Base-by-base conservation (phyloP, 345 rosid genomes). In the Eucalyptus melliodora region DNA sequence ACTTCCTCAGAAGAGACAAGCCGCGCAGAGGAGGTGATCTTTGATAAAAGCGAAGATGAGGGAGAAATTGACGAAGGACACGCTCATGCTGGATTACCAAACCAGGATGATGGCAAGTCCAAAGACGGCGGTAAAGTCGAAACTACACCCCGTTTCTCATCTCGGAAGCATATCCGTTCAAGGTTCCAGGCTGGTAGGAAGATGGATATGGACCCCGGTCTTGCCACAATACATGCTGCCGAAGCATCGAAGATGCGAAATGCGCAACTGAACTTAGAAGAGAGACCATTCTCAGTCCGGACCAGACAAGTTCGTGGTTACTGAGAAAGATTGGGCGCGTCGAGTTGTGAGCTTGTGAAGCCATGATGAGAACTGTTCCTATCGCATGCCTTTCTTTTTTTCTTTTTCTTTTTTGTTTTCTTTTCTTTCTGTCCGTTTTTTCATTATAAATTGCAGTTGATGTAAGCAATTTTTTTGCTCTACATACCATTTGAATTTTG, bases 261-360 rank as follows among this genome's bases (percentile, higher is more conserved):
- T 72, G 27, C 13, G 6, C 77, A n/a, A 16, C 17, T 65, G 77
- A 65, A 65, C 92, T 91, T 89, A 62, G 90, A 62, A 59, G 93
- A 93, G 93, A 91, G 90, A 82, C 94, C 93, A 27, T 24, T 93
- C 89, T 97, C 97, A 45, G 93, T 91, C 53, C 92, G 97, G 93
- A 94, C 94, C 62, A 93, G 95, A 92, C 91, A 90, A 86, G 95
- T 94, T 80, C 95, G 94, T 49, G 95, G 99, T 12, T 95, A 95
- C 92, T 95, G 89, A 95, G 87, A 53, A 93, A 91, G 91, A 90
- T 16, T 24, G 16, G 37, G 72, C 17, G 6, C 87, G 45, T 4
- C 44, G 8, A 31, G 65, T 50, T 19, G 87, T 42, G 34, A 50
- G 60, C 26, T 4, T 86, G 27, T 67, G 59, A 14, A 31, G 85